Base-by-base conservation (phyloP, 257 asterid genomes). In the Primulina eburnea region DNA sequence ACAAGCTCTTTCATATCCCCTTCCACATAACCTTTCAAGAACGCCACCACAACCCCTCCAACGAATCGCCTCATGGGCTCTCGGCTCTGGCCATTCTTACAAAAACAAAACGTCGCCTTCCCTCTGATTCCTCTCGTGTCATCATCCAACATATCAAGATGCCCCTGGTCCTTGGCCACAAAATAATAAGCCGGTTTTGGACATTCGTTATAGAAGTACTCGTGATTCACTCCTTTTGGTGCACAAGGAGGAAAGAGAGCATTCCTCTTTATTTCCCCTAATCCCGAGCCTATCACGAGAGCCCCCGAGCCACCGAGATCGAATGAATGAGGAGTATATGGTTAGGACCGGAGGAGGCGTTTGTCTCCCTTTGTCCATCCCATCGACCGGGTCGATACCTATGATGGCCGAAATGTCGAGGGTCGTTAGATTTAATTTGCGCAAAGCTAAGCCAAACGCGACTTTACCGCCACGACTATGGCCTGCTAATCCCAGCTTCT, bases 381-480 rank as follows among this genome's bases (percentile, higher is more conserved):
- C 97, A 58, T 90, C 98, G 12, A 92, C 97, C 0, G 98, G 98
- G 66, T 88, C 97, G 16, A 92, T 76, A 17, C 98, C 98, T 71
- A 92, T 87, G 17, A 92, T 43, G 73, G 92, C 98, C 16, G 97
- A 90, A 62, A 90, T 76, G 40, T 80, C 85, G 9, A 80, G 57
- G 8, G 79, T 1, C 16, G 82, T 73, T 2, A 69, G 8, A 57
- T 38, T 67, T 64, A 73, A n/a, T 37, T 82, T 82, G 2, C 35
- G 47, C 30, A 88, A 84, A 30, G 90, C 84, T 9, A 85, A 56
- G 8, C 82, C 96, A 43, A 92, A 92, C 2, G 93, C 96, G 2
- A 83, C 97, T 77, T 92, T 92, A 12, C 92, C 98, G 5, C 98
- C 97, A 0, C 98, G 86, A 28, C 98, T 92, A 60, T 92, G 98